Percentiles rank a stretch among this genome's conserved stretches.
Evolutionary conservation across 2,329 filamentous ascomycete species (phyloP).

Genomic region (Talaromyces sp.): DNA sequence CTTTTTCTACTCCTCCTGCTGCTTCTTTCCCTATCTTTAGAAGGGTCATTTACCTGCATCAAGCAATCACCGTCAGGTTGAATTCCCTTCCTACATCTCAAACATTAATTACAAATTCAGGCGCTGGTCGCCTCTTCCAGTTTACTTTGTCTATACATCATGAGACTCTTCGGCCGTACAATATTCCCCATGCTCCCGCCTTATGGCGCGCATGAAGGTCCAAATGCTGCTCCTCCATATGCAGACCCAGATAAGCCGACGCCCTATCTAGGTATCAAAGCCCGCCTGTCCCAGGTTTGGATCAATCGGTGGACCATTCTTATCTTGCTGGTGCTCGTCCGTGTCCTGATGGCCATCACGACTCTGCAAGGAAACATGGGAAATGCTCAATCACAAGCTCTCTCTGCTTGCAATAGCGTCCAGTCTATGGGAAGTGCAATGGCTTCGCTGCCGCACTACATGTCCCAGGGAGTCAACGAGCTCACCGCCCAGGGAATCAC

Average conservation of each 20-base stretch:
- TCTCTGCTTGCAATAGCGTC: slow-evolving; percentile 84
- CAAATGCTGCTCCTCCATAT: slow-evolving; percentile 50
- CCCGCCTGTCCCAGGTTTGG: slow-evolving; percentile 92
- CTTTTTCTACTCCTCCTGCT: background rate
- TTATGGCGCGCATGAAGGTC: slow-evolving; percentile 36
- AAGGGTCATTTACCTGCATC: background rate
- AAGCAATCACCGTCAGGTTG: background rate
- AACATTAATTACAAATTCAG: background rate
- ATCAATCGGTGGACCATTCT: slow-evolving; percentile 96
- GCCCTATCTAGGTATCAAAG: slow-evolving; percentile 84
- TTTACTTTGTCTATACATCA: background rate
- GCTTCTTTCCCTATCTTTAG: background rate
- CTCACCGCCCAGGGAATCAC: slow-evolving; percentile 76
- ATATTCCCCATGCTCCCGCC: slow-evolving; percentile 36
- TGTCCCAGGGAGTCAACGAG: slow-evolving; percentile 82
- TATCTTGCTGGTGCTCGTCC: slow-evolving; percentile 75
- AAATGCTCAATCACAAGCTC: slow-evolving; percentile 72
- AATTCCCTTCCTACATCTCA: background rate
- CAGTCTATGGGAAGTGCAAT: slow-evolving; percentile 90
- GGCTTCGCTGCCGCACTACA: slow-evolving; percentile 97
- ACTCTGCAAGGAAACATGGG: slow-evolving; percentile 68
- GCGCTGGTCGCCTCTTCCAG: slow-evolving; percentile 8
- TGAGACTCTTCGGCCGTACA: slow-evolving; percentile 15
- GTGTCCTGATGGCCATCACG: slow-evolving; percentile 70
- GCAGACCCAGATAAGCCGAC: slow-evolving; percentile 66